These are phyloP conservation scores for Erysimum pusillum DNA, from an alignment of 441 rosid species.

Conservation along the genomic window DNA sequence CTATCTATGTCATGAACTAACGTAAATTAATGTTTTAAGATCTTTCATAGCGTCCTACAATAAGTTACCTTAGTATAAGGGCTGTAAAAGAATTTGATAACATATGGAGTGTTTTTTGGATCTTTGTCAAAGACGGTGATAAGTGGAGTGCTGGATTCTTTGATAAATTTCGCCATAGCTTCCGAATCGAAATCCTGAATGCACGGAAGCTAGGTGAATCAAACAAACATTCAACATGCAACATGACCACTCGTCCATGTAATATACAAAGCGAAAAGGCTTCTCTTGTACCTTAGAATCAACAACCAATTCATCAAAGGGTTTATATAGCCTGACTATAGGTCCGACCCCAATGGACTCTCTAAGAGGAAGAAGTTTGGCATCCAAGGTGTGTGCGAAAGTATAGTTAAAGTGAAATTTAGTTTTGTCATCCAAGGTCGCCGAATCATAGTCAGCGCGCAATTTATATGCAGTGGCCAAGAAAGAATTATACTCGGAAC, in stretches of 20 bases:
- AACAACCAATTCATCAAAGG: conserved; percentile 60
- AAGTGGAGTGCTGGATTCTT: conserved; percentile 68
- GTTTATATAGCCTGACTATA: conserved; percentile 88
- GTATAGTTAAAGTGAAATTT: too few species aligned
- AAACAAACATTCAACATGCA: neutral
- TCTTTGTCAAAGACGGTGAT: conserved; percentile 76
- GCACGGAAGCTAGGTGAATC: conserved; percentile 1
- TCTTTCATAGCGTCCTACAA: too few species aligned
- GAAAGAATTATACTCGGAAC: conserved; percentile 79
- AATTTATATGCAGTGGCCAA: conserved; percentile 72
- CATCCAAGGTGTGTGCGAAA: conserved; percentile 83
- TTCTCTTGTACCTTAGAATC: conserved; percentile 58
- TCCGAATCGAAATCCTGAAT: conserved; percentile 76
- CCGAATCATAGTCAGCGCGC: conserved; percentile 72
- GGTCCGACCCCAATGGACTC: conserved; percentile 84
- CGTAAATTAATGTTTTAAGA: neutral
- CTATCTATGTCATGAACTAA: neutral
- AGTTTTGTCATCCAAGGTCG: too few species aligned
- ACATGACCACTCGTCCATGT: neutral
- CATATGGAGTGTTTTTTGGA: conserved; percentile 72
- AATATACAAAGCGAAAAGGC: neutral
- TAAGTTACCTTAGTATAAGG: conserved; percentile 67
- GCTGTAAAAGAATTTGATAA: conserved; percentile 74
- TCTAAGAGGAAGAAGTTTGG: conserved; percentile 87
- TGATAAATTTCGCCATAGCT: conserved; percentile 76